Evolutionary conservation across 2,329 filamentous ascomycete genomes (phyloP), one percentile per base, ranked within the genome.

Genomic region (Piedraia hortae): DNA sequence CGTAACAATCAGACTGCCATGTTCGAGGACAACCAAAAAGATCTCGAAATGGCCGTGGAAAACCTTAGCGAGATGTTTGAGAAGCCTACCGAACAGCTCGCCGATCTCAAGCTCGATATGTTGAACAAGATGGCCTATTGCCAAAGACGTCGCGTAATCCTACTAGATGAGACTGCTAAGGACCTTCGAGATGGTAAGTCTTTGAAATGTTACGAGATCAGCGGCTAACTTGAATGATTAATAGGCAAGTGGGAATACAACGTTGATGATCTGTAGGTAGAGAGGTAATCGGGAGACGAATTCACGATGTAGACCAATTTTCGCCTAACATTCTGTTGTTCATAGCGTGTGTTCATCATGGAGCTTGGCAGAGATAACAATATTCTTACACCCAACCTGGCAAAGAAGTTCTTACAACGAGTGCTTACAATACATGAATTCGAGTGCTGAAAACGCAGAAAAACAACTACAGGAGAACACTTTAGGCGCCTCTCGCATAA

Each of bases 31-130:
- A 97, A 97, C 44, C 85, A 97, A 40, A 90, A 90, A 46, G 85
- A 97, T 42, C 51, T 97, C 12, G 85, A 97, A 46, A 72, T 97
- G 65, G 82, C 85, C 0, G 85, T 93, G 1, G 85, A 97, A 50
- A 80, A 74, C 26, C 51, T 97, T 31, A 90, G 77, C n/a, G 80
- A 90, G 46, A 90, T 97, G 77, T 97, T 97, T 34, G 85, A 97
- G 56, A 91, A 89, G 52, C 77, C 80, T 0, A 75, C 82, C n/a
- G 52, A 65, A 18, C 78, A 91, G 36, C 54, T 97, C 10, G 62
- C 75, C 3, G 63, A 70, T 20, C 55, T 91, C 27, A 93, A 91
- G 51, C 77, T 90, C 4, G 82, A 91, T 32, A 97, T 97, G 40
- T 74, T 97, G 65, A 82, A 97, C 46, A 93, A 91, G 58, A 97